Evolutionary conservation across 1,284 basidiomycete species (phyloP).

Genomic region (Pseudomicrostroma phylloplanum): DNA sequence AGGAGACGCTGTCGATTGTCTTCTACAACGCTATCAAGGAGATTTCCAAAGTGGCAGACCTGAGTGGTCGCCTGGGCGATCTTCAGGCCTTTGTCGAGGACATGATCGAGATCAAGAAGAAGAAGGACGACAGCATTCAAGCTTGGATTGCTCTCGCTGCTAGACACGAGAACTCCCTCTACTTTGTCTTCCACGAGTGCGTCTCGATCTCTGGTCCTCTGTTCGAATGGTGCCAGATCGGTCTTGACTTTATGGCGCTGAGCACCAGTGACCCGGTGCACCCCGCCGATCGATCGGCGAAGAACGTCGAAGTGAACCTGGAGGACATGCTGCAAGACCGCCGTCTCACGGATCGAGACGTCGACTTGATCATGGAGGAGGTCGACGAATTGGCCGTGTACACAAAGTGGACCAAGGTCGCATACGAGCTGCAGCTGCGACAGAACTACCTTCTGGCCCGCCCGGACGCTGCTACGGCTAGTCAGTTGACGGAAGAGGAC

Average conservation of each 20-base stretch:
- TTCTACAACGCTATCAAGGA: slow-evolving; percentile 39
- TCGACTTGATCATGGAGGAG: slow-evolving; percentile 36
- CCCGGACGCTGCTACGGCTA: slow-evolving; percentile 24
- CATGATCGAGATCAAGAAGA: slow-evolving; percentile 35
- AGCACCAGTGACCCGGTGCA: slow-evolving; percentile 43
- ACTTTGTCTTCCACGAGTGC: slow-evolving; percentile 43
- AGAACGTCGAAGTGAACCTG: slow-evolving; percentile 46
- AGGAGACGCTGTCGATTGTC: slow-evolving; percentile 40
- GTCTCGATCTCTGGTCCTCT: slow-evolving; percentile 38
- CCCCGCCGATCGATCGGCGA: slow-evolving; percentile 37
- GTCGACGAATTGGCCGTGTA: slow-evolving; percentile 31
- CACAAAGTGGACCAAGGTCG: slow-evolving; percentile 45
- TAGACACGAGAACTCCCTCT: slow-evolving; percentile 45
- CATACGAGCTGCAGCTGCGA: slow-evolving; percentile 45
- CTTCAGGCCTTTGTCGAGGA: slow-evolving; percentile 46
- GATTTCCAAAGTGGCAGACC: slow-evolving; percentile 31
- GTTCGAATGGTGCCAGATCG: slow-evolving; percentile 41
- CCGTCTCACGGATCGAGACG: slow-evolving; percentile 37
- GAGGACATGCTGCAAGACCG: slow-evolving; percentile 44
- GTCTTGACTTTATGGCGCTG: slow-evolving; percentile 44
- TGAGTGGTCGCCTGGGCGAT: slow-evolving; percentile 41
- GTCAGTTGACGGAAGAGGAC: slow-evolving; percentile 28
- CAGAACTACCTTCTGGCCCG: slow-evolving; percentile 39
- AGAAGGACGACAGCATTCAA: slow-evolving; percentile 26
- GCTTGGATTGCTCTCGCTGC: slow-evolving; percentile 45